Conservation (phyloP, 306 rosid species). For the Vigna radiata region DNA sequence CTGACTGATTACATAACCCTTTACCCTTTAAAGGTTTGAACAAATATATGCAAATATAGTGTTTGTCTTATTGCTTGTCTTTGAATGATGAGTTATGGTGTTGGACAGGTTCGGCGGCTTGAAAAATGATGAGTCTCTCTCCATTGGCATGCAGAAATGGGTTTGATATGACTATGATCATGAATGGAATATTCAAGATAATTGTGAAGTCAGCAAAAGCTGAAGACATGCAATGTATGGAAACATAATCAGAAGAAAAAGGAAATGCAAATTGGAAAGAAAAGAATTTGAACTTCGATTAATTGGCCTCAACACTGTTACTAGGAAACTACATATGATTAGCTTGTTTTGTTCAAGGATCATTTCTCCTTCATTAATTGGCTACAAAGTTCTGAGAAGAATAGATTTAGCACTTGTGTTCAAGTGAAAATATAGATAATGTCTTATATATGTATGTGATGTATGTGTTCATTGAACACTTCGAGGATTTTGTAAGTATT, state of each 20-base stretch:
- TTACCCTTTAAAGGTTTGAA: background rate
- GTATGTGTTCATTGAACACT: too few species aligned
- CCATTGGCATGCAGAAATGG: slow-evolving; percentile 25
- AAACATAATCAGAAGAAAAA: background rate
- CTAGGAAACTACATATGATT: slow-evolving; percentile 18
- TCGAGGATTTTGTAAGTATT: too few species aligned
- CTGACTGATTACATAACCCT: too few species aligned
- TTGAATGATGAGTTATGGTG: slow-evolving; percentile 30
- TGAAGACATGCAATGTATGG: background rate
- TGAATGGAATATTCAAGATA: slow-evolving; percentile 3
- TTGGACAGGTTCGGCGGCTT: slow-evolving; percentile 54
- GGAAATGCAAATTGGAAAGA: background rate
- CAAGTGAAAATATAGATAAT: too few species aligned
- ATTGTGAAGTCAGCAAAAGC: slow-evolving; percentile 10
- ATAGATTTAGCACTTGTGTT: too few species aligned
- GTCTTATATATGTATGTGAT: too few species aligned
- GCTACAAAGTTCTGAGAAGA: background rate
- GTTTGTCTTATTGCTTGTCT: background rate
- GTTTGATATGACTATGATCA: slow-evolving; percentile 18
- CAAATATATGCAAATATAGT: background rate
- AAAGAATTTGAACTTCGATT: background rate
- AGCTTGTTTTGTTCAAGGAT: background rate
- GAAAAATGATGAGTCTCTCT: slow-evolving; percentile 12
- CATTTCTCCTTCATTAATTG: slow-evolving; percentile 7
- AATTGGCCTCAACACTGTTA: background rate